These are phyloP conservation scores for Paraurostyla sp. DNA, from an alignment of 73 alveolate genomes.

Conservation along the genomic window DNA sequence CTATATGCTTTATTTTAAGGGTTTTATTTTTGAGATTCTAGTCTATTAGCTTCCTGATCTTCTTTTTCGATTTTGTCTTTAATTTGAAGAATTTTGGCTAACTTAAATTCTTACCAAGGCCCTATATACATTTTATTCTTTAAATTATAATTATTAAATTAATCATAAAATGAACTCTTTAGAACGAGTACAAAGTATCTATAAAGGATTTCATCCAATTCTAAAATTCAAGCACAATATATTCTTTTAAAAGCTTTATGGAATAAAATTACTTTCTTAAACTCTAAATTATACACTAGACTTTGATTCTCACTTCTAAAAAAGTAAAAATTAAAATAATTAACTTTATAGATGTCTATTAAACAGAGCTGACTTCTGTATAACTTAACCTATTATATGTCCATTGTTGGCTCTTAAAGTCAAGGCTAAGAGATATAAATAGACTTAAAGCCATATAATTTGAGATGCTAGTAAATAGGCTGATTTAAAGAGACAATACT, in stretches of 20 bases:
- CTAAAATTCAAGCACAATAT: constrained; percentile 23
- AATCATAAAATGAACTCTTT: constrained; percentile 16
- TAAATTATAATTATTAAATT: neutral
- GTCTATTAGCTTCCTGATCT: constrained; percentile 47
- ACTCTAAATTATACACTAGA: constrained; percentile 30
- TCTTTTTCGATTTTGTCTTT: constrained; percentile 72
- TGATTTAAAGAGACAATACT: constrained; percentile 29
- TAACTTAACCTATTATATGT: constrained; percentile 13
- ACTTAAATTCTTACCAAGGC: constrained; percentile 85
- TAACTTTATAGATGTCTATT: constrained; percentile 6
- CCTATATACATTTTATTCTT: constrained; percentile 81
- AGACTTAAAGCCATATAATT: neutral
- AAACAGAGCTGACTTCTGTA: constrained; percentile 20
- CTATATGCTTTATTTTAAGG: neutral
- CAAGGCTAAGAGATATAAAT: neutral
- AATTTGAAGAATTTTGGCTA: constrained; percentile 74
- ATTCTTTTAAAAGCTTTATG: neutral
- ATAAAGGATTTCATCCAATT: constrained; percentile 17
- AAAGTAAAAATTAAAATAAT: neutral
- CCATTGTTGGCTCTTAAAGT: neutral
- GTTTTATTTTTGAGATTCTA: neutral
- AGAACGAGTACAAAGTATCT: constrained; percentile 23
- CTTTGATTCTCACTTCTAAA: neutral
- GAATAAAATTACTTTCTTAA: constrained; percentile 1
- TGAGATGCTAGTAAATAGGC: neutral